Conservation (phyloP, 1,139 yeast species). For the Sugiyamaella grinbergsii region DNA sequence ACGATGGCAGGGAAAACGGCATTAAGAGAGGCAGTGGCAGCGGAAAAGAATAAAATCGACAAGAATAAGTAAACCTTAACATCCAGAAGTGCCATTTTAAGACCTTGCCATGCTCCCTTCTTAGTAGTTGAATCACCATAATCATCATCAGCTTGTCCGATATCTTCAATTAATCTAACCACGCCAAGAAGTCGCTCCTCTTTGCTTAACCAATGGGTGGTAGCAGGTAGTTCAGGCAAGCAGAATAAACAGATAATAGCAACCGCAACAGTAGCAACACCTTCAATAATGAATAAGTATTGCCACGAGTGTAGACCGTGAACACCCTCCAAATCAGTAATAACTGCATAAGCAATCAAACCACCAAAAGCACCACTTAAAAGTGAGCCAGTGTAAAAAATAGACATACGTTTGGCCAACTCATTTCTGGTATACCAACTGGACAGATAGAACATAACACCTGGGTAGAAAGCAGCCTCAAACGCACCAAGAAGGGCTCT, state of each 20-base stretch:
- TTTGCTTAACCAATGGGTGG: slow-evolving; percentile 41
- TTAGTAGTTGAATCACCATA: slow-evolving; percentile 23
- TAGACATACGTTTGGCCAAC: slow-evolving; percentile 50
- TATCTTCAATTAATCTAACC: slow-evolving; percentile 30
- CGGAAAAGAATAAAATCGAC: slow-evolving; percentile 27
- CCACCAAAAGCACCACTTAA: slow-evolving; percentile 41
- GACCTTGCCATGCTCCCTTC: slow-evolving; percentile 24
- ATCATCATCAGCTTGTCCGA: slow-evolving; percentile 32
- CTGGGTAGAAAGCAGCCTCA: slow-evolving; percentile 60
- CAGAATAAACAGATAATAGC: slow-evolving; percentile 49
- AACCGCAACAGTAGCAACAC: slow-evolving; percentile 55
- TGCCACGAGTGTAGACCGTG: slow-evolving; percentile 56
- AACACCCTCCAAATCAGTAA: slow-evolving; percentile 49
- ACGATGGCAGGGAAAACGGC: slow-evolving; percentile 66
- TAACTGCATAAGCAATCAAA: slow-evolving; percentile 50
- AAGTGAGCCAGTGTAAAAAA: slow-evolving; percentile 48
- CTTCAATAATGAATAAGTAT: slow-evolving; percentile 68
- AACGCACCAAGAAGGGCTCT: slow-evolving; percentile 51
- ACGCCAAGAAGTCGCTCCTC: slow-evolving; percentile 32
- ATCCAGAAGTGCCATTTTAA: slow-evolving; percentile 26
- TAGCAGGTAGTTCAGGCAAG: slow-evolving; percentile 52
- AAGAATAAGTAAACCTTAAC: slow-evolving; percentile 44
- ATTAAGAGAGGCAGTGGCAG: slow-evolving; percentile 57
- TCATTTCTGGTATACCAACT: slow-evolving; percentile 54
- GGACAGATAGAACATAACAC: slow-evolving; percentile 52